These are phyloP conservation scores for Trametes punicea DNA, from an alignment of 768 basidiomycete genomes.

Conservation along the genomic window DNA sequence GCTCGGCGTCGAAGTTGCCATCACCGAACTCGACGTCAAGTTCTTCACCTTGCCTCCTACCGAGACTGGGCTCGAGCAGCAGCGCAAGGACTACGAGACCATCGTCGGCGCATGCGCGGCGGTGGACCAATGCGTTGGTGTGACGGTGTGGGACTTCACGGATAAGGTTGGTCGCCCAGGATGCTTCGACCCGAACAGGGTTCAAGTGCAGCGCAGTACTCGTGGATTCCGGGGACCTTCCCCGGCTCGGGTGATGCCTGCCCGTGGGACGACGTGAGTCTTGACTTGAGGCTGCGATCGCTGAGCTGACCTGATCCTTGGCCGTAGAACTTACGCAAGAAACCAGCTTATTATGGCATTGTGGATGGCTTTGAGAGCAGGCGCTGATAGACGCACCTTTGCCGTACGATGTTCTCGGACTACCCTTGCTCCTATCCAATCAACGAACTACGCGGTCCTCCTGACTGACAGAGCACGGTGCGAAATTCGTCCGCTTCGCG, in stretches of 20 bases:
- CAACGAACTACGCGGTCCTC: background rate
- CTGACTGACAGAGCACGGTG: background rate
- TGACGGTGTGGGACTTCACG: slow-evolving; percentile 41
- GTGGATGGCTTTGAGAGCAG: background rate
- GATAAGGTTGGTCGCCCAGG: slow-evolving; percentile 27
- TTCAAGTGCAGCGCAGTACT: slow-evolving; percentile 21
- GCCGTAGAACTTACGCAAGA: background rate
- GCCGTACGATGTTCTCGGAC: background rate
- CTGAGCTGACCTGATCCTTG: background rate
- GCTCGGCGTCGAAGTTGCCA: slow-evolving; percentile 64
- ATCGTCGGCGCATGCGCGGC: slow-evolving; percentile 50
- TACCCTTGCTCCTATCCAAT: background rate
- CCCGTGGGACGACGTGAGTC: slow-evolving; percentile 29
- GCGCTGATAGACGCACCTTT: background rate
- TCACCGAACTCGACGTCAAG: slow-evolving; percentile 65
- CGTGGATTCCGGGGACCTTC: slow-evolving; percentile 33
- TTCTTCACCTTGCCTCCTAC: slow-evolving; percentile 44
- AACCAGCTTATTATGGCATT: slow-evolving; percentile 6
- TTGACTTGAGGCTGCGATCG: background rate
- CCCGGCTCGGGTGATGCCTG: slow-evolving; percentile 30
- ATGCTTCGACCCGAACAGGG: too few relatives aligned
- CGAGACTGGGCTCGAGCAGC: slow-evolving; percentile 45
- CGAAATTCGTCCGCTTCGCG: too few relatives aligned
- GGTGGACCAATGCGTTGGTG: slow-evolving; percentile 33
- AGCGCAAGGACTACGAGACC: slow-evolving; percentile 52